These are phyloP conservation scores for Penicillium digitatum DNA, from an alignment of 2,329 filamentous ascomycete genomes.

Conservation along the genomic window DNA sequence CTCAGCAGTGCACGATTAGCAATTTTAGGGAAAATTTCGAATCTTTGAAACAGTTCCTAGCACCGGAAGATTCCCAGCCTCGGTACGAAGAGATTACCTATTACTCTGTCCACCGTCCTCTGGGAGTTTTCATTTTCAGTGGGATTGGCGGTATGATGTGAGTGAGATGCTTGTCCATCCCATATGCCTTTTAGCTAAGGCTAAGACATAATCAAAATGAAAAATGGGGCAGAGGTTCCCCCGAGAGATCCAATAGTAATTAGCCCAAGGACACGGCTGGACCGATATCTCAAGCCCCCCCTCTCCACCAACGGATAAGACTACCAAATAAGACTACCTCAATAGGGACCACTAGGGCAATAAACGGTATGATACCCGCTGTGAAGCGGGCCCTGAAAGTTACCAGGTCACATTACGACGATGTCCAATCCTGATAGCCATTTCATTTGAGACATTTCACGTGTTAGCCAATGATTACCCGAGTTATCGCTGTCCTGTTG, in stretches of 20 bases:
- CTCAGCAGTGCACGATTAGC: conserved; percentile 5
- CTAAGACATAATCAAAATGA: background rate
- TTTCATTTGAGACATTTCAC: conserved; percentile 19
- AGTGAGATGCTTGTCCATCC: too few relatives aligned
- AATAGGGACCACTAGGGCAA: conserved; percentile 9
- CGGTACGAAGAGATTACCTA: too few relatives aligned
- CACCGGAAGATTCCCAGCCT: too few relatives aligned
- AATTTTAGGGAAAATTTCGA: background rate
- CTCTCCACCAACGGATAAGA: conserved; percentile 16
- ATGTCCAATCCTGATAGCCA: conserved; percentile 7
- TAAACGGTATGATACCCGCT: conserved; percentile 18
- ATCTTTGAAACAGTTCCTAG: too few relatives aligned
- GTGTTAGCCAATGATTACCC: conserved; percentile 12
- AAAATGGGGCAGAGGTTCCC: background rate
- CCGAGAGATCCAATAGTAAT: background rate
- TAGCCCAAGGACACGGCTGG: background rate
- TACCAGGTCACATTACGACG: conserved; percentile 24
- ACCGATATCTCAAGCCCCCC: conserved; percentile 2
- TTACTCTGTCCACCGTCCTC: too few relatives aligned
- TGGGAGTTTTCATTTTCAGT: background rate
- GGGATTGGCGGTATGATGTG: background rate
- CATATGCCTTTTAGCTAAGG: background rate
- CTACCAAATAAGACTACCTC: conserved; percentile 11
- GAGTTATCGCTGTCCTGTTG: background rate
- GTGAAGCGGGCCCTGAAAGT: conserved; percentile 24